Conservation (phyloP, 164 flowering plant species). For the Sextonia rubra region DNA sequence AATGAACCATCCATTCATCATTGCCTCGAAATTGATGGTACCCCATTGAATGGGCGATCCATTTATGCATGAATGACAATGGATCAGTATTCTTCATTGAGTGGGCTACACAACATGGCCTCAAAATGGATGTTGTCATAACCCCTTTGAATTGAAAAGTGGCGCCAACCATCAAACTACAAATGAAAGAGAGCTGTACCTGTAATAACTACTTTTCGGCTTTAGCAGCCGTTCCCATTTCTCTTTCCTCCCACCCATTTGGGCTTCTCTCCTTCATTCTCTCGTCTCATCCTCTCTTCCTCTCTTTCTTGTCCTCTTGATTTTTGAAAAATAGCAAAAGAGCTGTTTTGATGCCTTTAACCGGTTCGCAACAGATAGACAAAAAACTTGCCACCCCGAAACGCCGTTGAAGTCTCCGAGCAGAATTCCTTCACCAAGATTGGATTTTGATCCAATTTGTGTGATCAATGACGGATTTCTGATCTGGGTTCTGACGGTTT, state of each 20-base stretch:
- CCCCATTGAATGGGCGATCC: no score
- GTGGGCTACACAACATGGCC: no score
- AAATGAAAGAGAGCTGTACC: no score
- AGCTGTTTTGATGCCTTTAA: neutral
- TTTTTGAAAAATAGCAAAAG: neutral
- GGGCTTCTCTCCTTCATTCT: neutral
- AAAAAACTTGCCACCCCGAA: neutral
- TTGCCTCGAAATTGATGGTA: no score
- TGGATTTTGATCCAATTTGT: neutral
- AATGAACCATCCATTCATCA: no score
- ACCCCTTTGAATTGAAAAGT: no score
- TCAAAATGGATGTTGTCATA: no score
- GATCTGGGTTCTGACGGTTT: neutral
- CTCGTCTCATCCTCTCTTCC: neutral
- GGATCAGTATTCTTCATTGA: no score
- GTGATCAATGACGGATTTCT: neutral
- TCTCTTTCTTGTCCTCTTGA: neutral
- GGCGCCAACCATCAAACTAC: no score
- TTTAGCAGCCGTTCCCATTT: neutral
- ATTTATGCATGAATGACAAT: no score
- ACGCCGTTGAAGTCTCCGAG: neutral
- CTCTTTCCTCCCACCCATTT: neutral
- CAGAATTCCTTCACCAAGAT: neutral
- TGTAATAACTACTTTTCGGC: no score
- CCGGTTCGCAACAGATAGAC: neutral